Conservation (phyloP, 208 protist genomes). For the Trypanosoma cruzi region DNA sequence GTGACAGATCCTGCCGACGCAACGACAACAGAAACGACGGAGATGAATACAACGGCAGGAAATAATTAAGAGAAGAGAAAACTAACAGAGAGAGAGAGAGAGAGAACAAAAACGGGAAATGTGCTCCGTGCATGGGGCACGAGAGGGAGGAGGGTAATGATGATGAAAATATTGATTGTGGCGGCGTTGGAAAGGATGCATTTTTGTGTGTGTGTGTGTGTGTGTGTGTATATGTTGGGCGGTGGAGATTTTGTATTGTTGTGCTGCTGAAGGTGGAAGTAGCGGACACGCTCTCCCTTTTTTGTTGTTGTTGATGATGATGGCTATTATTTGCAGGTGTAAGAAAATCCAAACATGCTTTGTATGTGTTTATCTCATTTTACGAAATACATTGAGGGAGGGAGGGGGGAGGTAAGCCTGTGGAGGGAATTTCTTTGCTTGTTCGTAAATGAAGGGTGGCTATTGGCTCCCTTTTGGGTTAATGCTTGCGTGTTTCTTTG, state of each 20-base stretch:
- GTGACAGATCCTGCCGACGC: slow-evolving; percentile 21
- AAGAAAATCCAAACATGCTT: background rate
- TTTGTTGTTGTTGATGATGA: background rate
- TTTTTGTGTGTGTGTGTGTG: slow-evolving; percentile 6
- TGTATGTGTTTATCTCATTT: background rate
- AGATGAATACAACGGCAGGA: background rate
- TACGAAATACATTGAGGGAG: background rate
- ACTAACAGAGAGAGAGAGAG: slow-evolving; percentile 8
- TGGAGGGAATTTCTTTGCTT: background rate
- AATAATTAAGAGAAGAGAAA: background rate
- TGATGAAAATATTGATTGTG: background rate
- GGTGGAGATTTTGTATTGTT: slow-evolving; percentile 18
- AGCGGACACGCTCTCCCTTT: background rate
- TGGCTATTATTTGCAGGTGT: background rate
- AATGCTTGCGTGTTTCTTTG: background rate
- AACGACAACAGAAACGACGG: slow-evolving; percentile 1
- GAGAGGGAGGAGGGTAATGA: background rate
- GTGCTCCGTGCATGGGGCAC: background rate
- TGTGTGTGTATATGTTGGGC: background rate
- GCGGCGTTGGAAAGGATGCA: background rate
- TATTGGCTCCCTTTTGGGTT: background rate
- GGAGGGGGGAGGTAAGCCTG: no score
- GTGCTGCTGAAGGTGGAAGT: background rate
- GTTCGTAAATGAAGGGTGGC: background rate
- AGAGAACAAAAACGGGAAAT: background rate